A percentile compares a stretch with the other conserved stretches of the same genome.
These are phyloP conservation scores for Paraphaeosphaeria sporulosa DNA, from an alignment of 2,329 filamentous ascomycete genomes.

Conservation along the genomic window DNA sequence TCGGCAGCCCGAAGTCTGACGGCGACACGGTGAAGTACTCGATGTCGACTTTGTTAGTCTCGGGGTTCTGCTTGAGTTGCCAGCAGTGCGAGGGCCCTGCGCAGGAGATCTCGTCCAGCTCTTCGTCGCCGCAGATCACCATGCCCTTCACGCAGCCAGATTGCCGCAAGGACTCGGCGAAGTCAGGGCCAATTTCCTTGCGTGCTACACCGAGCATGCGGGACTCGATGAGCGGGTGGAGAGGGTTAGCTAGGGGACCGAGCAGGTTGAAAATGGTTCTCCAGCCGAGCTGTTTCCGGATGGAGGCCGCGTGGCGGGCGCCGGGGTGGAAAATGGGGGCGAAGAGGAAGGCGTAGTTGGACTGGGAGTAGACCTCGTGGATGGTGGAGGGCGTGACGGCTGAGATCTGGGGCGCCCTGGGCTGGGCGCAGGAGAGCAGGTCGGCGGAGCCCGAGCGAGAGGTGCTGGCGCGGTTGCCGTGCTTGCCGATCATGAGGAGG, in stretches of 20 bases:
- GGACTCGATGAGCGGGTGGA: constrained; percentile 80
- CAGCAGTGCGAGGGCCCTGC: constrained; percentile 90
- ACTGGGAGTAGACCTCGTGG: constrained; percentile 73
- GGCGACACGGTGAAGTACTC: constrained; percentile 82
- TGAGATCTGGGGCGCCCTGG: constrained; percentile 74
- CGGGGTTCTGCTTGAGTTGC: constrained; percentile 68
- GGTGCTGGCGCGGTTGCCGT: constrained; percentile 94
- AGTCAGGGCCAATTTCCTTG: constrained; percentile 84
- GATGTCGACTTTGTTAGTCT: constrained; percentile 62
- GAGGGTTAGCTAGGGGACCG: constrained; percentile 89
- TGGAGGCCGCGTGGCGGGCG: constrained; percentile 86
- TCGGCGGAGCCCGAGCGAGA: constrained; percentile 96
- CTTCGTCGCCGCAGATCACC: constrained; percentile 91
- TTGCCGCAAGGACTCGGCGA: constrained; percentile 82
- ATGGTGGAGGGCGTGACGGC: constrained; percentile 78
- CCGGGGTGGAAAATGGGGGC: constrained; percentile 96
- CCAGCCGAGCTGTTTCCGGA: constrained; percentile 88
- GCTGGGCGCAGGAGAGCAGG: constrained; percentile 78
- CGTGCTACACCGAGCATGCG: constrained; percentile 93
- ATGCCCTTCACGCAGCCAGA: constrained; percentile 82
- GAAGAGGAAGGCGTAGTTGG: constrained; percentile 95
- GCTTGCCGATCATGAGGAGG: constrained; percentile 86
- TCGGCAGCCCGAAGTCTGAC: constrained; percentile 82
- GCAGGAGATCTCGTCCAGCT: constrained; percentile 94
- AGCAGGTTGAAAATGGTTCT: constrained; percentile 98